Evolutionary conservation across 257 asterid genomes (phyloP), one percentile per base, ranked within the genome.

Genomic region (Solanum sejunctum): DNA sequence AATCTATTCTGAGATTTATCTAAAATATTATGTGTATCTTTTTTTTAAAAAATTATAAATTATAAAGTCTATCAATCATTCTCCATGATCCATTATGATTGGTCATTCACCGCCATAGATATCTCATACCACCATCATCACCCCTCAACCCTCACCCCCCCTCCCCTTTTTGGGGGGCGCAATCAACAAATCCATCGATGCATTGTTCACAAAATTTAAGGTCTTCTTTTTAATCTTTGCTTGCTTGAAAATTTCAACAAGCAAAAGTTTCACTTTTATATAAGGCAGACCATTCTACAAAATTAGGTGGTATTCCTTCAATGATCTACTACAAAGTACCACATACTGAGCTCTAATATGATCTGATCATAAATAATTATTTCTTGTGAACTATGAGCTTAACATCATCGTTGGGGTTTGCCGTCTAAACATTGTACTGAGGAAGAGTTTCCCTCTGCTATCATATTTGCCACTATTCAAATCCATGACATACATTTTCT

Each of bases 31-130:
- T 61, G 70, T 61, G 17, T 2, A 61, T 1, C 4, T 3, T 2
- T 28, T 28, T 18, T 32, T 36, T 0, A 36, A 2, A 39, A 36
- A 10, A 0, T 36, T 36, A 8, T 16, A 0, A 16, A 6, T 2
- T 13, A 32, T 15, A 20, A 67, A 28, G 20, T 16, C 0, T 16
- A 3, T 15, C 3, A 3, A 0, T 8, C 21, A 13, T 15, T 15
- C 12, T 32, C 1, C 15, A 20, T 4, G 41, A 4, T 1, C 41
- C 5, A 4, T 36, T 36, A 36, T 36, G 17, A 2, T 12, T 7
- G 6, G 8, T 1, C 10, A 1, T 28, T n/a, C 21, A 28, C 11
- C 21, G 6, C 15, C n/a, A 28, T 28, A 66, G 6, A 7, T 64
- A 9, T 28, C 41, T 3, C 45, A 12, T 28, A 64, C 18, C 26